Conservation (phyloP, 306 rosid species). For the Ziziphus jujuba region DNA sequence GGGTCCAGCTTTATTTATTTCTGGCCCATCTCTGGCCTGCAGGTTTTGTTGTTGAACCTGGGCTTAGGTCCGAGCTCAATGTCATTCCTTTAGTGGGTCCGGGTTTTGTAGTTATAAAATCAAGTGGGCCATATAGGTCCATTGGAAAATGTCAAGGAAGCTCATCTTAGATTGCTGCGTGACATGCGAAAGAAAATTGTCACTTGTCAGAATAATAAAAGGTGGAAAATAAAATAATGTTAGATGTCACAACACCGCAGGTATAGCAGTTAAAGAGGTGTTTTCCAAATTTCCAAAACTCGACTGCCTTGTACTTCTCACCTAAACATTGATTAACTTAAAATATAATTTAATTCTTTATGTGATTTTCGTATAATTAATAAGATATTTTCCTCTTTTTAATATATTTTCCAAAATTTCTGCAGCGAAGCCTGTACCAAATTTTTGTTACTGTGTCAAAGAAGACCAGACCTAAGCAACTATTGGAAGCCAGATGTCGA, state of each 20-base stretch:
- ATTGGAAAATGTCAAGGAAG: conserved; percentile 9
- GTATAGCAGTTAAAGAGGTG: conserved; percentile 27
- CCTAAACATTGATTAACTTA: conserved; percentile 6
- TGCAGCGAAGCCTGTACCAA: conserved; percentile 81
- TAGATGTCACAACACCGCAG: conserved; percentile 29
- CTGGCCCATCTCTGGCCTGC: no score
- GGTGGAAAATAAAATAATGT: neutral
- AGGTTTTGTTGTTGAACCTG: no score
- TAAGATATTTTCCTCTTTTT: neutral
- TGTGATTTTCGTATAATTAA: neutral
- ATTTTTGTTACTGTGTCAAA: conserved; percentile 54
- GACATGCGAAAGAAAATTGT: neutral
- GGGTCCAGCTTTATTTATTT: no score
- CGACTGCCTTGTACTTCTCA: conserved; percentile 19
- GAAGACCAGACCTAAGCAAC: conserved; percentile 69
- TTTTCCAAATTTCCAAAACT: conserved; percentile 18
- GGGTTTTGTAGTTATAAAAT: neutral
- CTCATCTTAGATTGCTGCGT: no score
- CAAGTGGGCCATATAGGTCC: conserved; percentile 6
- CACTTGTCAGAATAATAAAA: neutral
- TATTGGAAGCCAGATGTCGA: conserved; percentile 52
- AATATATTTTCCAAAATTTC: conserved; percentile 1
- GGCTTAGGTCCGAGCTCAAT: no score
- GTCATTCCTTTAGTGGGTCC: neutral
- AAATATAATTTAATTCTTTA: neutral